Conservation (phyloP, 176 grass and related monocot genomes). For the Carex parvula region DNA sequence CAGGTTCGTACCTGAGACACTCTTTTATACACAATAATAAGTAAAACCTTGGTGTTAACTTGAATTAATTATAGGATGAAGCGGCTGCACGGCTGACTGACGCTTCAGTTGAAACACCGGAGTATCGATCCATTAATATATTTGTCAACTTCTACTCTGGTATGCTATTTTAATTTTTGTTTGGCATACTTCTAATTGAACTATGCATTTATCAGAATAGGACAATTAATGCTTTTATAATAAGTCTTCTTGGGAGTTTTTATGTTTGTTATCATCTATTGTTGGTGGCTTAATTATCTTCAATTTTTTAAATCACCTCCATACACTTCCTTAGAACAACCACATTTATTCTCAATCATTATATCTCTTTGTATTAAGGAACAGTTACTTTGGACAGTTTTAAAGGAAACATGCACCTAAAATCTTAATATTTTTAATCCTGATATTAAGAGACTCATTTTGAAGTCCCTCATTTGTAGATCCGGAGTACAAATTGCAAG, state of each 20-base stretch:
- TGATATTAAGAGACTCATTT: background rate
- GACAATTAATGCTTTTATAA: background rate
- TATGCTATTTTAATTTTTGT: slow-evolving; percentile 23
- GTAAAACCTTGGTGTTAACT: background rate
- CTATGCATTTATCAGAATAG: background rate
- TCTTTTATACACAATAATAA: background rate
- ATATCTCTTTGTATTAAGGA: background rate
- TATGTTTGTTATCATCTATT: background rate
- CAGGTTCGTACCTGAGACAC: background rate
- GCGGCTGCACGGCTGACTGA: slow-evolving; percentile 62
- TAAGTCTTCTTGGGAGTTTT: background rate
- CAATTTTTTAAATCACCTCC: background rate
- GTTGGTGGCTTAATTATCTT: background rate
- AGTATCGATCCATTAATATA: slow-evolving; percentile 78
- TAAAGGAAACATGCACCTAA: background rate
- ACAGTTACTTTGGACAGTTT: background rate
- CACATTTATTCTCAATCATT: background rate
- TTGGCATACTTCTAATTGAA: background rate
- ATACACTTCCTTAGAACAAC: background rate
- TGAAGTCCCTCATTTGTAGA: slow-evolving; percentile 33
- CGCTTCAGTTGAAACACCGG: slow-evolving; percentile 60
- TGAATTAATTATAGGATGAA: slow-evolving; percentile 59
- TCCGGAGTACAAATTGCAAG: slow-evolving; percentile 85
- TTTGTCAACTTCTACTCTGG: slow-evolving; percentile 95
- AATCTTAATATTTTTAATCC: background rate